Evolutionary conservation across 495 filamentous ascomycete genomes (phyloP).

Genomic region (Amphirosellinia nigrospora): DNA sequence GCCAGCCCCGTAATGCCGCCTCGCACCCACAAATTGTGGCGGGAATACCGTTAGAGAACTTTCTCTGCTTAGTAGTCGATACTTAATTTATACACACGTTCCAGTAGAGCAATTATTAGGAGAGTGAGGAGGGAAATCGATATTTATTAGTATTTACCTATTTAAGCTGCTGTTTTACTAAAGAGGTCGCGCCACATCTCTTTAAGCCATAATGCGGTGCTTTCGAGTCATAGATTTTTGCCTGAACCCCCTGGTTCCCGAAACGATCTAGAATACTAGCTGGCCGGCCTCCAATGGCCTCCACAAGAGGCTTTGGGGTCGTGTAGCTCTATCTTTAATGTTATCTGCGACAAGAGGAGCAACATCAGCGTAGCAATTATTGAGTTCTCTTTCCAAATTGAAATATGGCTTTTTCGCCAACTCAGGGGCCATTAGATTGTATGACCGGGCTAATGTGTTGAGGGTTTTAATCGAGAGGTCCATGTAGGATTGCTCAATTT

Average conservation of each 20-base stretch:
- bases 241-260: conserved; percentile 53
- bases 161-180: conserved; percentile 22
- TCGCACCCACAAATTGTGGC: background rate
- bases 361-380: conserved; percentile 80
- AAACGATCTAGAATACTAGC: conserved; percentile 51
- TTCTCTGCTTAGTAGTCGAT: no score
- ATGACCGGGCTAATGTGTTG: conserved; percentile 81
- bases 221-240: conserved; percentile 72
- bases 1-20: conserved; percentile 8
- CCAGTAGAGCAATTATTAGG: background rate
- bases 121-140: background rate
- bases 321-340: conserved; percentile 71
- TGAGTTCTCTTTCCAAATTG: conserved; percentile 80
- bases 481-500: conserved; percentile 77
- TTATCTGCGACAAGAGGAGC: conserved; percentile 74
- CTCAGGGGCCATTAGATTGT: conserved; percentile 93
- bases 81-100: background rate
- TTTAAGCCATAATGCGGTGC: conserved; percentile 77
- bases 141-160: conserved; percentile 4
- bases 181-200: conserved; percentile 88
- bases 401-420: conserved; percentile 95
- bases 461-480: conserved; percentile 78
- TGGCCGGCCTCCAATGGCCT: conserved; percentile 36
- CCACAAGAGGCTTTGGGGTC: conserved; percentile 51
- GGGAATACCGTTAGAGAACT: no score